A percentile compares a stretch with the other conserved stretches of the same genome.
Conservation (phyloP, 73 alveolate genomes). For the Paramecium sonneborni region DNA sequence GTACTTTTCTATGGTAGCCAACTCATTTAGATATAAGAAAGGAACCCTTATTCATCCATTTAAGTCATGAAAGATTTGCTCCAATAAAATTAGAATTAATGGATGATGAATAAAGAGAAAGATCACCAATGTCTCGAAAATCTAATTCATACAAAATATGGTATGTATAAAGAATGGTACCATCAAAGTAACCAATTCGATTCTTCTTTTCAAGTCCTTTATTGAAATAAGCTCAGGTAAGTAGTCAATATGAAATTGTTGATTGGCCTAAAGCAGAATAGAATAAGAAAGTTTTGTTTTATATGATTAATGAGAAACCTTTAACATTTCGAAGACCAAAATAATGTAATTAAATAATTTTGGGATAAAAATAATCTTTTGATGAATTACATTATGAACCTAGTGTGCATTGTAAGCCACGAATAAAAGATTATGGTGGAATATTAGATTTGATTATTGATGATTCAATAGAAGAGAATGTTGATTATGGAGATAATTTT, state of each 20-base stretch:
- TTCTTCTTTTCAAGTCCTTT: constrained; percentile 28
- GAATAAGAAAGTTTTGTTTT: constrained; percentile 34
- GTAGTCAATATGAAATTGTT: neutral
- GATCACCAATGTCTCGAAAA: constrained; percentile 45
- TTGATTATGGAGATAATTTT: neutral
- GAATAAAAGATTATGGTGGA: constrained; percentile 49
- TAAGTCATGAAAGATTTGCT: constrained; percentile 54
- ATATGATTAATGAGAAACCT: neutral
- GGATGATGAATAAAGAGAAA: constrained; percentile 32
- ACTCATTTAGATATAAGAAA: constrained; percentile 7
- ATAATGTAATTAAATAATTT: neutral
- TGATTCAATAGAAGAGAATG: neutral
- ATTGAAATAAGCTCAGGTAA: neutral
- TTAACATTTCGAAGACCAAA: constrained; percentile 16
- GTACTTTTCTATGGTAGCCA: neutral
- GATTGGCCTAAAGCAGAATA: neutral
- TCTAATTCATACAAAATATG: constrained; percentile 2
- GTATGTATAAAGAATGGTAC: constrained; percentile 40
- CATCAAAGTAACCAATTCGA: constrained; percentile 2
- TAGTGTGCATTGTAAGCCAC: constrained; percentile 10
- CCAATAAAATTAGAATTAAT: neutral
- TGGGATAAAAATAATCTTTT: neutral
- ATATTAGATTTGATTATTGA: neutral
- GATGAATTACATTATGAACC: constrained; percentile 37
- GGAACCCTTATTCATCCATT: constrained; percentile 43